Evolutionary conservation across 768 basidiomycete species (phyloP).

Genomic region (Filobasidium wieringae): DNA sequence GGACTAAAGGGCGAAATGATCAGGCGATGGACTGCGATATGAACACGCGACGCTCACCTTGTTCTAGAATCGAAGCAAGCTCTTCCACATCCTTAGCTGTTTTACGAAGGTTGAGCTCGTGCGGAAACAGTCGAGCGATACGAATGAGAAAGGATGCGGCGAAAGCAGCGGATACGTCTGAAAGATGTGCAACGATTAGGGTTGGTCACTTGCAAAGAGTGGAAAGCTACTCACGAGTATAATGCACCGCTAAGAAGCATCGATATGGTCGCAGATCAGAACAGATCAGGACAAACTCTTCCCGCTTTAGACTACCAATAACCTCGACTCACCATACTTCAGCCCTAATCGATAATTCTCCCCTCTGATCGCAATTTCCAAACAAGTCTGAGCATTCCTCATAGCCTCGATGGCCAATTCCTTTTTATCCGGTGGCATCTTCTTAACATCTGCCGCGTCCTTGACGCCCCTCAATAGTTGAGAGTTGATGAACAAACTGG

Average conservation of each 20-base stretch:
- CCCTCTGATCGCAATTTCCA: slow-evolving; percentile 69
- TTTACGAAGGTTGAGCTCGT: slow-evolving; percentile 63
- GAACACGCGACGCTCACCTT: slow-evolving; percentile 49
- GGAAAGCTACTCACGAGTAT: slow-evolving; percentile 29
- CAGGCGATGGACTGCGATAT: background rate
- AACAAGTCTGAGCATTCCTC: slow-evolving; percentile 60
- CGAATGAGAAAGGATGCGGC: slow-evolving; percentile 80
- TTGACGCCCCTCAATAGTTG: slow-evolving; percentile 47
- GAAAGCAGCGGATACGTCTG: slow-evolving; percentile 88
- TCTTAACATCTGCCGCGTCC: slow-evolving; percentile 71
- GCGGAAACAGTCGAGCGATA: slow-evolving; percentile 74
- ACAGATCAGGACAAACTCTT: background rate
- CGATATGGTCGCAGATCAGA: background rate
- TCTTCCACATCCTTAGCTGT: slow-evolving; percentile 68
- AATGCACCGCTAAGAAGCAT: slow-evolving; percentile 31
- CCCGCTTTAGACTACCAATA: background rate
- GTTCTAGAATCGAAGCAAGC: slow-evolving; percentile 60
- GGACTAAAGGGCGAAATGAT: slow-evolving; percentile 47
- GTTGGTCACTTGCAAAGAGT: background rate
- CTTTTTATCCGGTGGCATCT: slow-evolving; percentile 65
- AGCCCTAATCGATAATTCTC: slow-evolving; percentile 69
- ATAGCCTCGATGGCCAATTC: slow-evolving; percentile 73
- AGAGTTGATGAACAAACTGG: slow-evolving; percentile 37
- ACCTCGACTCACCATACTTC: slow-evolving; percentile 58
- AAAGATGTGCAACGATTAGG: slow-evolving; percentile 46